Base-by-base conservation (phyloP, 257 asterid genomes). In the Capsicum rhomboideum region DNA sequence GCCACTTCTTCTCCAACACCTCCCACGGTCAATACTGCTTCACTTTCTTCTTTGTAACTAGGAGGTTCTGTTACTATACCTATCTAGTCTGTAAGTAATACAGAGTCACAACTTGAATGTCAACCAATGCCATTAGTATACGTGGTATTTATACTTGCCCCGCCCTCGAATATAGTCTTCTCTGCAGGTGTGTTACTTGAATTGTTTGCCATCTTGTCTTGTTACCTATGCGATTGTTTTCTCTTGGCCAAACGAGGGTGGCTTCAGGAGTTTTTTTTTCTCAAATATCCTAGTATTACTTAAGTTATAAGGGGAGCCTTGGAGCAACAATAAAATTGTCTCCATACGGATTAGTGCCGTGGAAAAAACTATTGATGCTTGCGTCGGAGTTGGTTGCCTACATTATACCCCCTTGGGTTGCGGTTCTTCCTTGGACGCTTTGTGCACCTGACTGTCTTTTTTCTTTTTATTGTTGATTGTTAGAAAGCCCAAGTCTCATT, bases 1-100 rank as follows among this genome's bases (percentile, higher is more conserved):
- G 89, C 92, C 0, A 93, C 94, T 26, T 77, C 88, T 20, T 63
- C 87, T 4, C 88, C 68, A 80, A 85, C 93, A 2, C 89, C 89
- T 6, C 91, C 91, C 26, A 63, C 66, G 13, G 50, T 52, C 13
- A 71, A 61, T 31, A 87, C 90, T 9, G 87, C 86, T 56, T 87
- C 91, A 10, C 91, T 92, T 72, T 56, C 91, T 74, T 89, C 92
- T 83, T 72, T 85, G 82, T 92, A 75, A 87, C 78, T 9, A 40
- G 68, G 78, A 50, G 84, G 40, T 56, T 52, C 53, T 20, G 55
- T 28, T 81, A 11, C 79, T 54, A 46, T 26, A 34, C 63, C 29
- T 72, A 0, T 8, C n/a, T 49, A 44, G 23, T 52, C 72, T 84
- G 82, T 83, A 86, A 80, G 78, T 83, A 61, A n/a, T 53, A 80